Conservation (phyloP, 192 early-diverging fungal species). For the Entomortierella lignicola region DNA sequence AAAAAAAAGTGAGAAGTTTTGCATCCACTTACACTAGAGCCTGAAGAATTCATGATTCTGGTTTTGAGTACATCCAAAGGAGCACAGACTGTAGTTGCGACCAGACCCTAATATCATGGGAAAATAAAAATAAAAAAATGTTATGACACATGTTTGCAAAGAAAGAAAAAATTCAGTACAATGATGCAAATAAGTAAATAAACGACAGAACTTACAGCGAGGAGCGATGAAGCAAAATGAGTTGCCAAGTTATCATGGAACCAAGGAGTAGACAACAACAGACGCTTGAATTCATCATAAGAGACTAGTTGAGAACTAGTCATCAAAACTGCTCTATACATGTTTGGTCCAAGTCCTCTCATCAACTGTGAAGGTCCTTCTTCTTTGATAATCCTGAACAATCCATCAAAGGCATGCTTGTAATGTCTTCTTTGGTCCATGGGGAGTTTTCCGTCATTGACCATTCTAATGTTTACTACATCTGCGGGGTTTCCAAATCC, state of each 20-base stretch:
- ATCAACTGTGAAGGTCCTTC: conserved; percentile 85
- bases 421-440: conserved; percentile 75
- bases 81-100: conserved; percentile 80
- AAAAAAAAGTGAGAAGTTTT: conserved; percentile 6
- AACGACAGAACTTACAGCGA: conserved; percentile 66
- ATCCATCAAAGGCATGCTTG: conserved; percentile 77
- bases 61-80: conserved; percentile 89
- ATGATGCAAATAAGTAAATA: not conserved
- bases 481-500: conserved; percentile 84
- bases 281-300: conserved; percentile 83
- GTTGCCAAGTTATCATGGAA: conserved; percentile 72
- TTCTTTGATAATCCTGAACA: conserved; percentile 78
- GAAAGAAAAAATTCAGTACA: not conserved
- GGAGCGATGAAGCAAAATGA: conserved; percentile 77
- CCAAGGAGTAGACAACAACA: conserved; percentile 68
- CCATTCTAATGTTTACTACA: conserved; percentile 84
- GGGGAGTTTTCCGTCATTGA: conserved; percentile 81
- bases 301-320: conserved; percentile 76
- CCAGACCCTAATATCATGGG: conserved; percentile 66
- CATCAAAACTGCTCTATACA: conserved; percentile 92
- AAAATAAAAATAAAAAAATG: not conserved
- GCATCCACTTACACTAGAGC: conserved; percentile 46
- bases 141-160: no score
- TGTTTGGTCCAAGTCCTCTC: conserved; percentile 91
- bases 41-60: conserved; percentile 81